A percentile compares a stretch with the other conserved stretches of the same genome.
Conservation (phyloP, 805 yeast genomes). For the Wickerhamiella shivajii region DNA sequence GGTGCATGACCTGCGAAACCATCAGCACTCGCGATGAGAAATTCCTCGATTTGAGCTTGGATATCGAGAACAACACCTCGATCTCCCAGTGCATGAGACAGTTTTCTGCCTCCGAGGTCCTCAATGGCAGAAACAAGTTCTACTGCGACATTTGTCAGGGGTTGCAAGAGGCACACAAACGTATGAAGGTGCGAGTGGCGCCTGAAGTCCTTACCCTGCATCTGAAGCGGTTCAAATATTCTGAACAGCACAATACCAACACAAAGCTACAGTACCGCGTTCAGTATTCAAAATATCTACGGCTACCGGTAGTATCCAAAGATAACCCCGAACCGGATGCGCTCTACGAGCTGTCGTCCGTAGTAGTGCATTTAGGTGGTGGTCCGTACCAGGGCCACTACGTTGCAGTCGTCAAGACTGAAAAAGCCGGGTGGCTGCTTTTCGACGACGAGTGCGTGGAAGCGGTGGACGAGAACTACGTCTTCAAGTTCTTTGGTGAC, state of each 20-base stretch:
- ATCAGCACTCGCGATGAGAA: slow-evolving; percentile 69
- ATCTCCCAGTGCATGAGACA: slow-evolving; percentile 65
- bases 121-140: slow-evolving; percentile 78
- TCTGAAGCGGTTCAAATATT: slow-evolving; percentile 81
- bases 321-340: slow-evolving; percentile 37
- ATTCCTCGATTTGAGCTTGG: slow-evolving; percentile 76
- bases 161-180: slow-evolving; percentile 84
- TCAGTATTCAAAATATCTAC: slow-evolving; percentile 57
- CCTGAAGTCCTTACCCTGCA: slow-evolving; percentile 76
- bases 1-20: slow-evolving; percentile 79
- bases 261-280: slow-evolving; percentile 79
- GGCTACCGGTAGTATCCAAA: slow-evolving; percentile 51
- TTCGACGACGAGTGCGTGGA: slow-evolving; percentile 96
- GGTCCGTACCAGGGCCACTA: slow-evolving; percentile 98
- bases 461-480: slow-evolving; percentile 67
- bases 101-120: slow-evolving; percentile 73
- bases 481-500: slow-evolving; percentile 76
- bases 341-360: slow-evolving; percentile 67
- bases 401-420: slow-evolving; percentile 68
- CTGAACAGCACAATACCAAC: slow-evolving; percentile 65
- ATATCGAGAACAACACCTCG: slow-evolving; percentile 59
- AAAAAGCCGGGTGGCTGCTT: slow-evolving; percentile 75
- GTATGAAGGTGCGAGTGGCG: slow-evolving; percentile 61
- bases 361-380: slow-evolving; percentile 91
- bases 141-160: slow-evolving; percentile 84